Conservation (phyloP, 352 stramenopile species). For the Globisporangium takayamanum region DNA sequence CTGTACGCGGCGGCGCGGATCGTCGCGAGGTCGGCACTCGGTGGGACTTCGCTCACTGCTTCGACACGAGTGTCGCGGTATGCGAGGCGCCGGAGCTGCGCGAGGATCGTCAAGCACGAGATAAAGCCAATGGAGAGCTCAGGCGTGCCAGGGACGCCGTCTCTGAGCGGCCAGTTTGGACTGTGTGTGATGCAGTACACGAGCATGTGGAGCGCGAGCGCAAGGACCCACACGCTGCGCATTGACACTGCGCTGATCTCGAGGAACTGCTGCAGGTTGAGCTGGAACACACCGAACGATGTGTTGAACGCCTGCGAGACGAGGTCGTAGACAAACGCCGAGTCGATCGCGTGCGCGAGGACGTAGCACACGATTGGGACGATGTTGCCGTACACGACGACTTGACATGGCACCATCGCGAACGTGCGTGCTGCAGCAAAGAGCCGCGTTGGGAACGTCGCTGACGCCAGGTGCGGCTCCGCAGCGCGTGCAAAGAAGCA, state of each 20-base stretch:
- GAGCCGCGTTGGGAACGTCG: not conserved
- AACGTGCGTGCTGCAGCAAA: conserved; percentile 9
- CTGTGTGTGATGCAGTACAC: conserved; percentile 2
- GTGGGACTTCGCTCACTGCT: conserved; percentile 5
- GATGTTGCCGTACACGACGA: conserved; percentile 26
- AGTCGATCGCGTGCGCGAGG: conserved; percentile 24
- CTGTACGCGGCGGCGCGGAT: conserved; percentile 1
- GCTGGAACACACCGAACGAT: conserved; percentile 7
- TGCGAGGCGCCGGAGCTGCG: conserved; percentile 1
- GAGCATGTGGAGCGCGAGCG: conserved; percentile 10
- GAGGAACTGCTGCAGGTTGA: conserved; percentile 13
- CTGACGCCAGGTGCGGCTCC: not conserved
- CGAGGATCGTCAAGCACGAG: conserved; percentile 10
- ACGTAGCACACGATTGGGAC: conserved; percentile 27
- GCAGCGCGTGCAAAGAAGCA: conserved; percentile 7
- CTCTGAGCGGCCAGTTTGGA: not conserved
- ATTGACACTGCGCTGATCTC: conserved; percentile 21
- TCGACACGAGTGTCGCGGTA: conserved; percentile 8
- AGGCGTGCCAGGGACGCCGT: conserved; percentile 2
- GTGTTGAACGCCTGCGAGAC: conserved; percentile 19
- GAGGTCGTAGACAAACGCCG: conserved; percentile 16
- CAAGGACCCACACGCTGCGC: conserved; percentile 22
- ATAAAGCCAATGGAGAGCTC: conserved; percentile 12
- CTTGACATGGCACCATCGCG: conserved; percentile 26
- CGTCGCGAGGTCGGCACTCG: not conserved